phyloP scores from a whole-genome alignment of 768 basidiomycete genomes.

The Boletus eberwhitei region DNA sequence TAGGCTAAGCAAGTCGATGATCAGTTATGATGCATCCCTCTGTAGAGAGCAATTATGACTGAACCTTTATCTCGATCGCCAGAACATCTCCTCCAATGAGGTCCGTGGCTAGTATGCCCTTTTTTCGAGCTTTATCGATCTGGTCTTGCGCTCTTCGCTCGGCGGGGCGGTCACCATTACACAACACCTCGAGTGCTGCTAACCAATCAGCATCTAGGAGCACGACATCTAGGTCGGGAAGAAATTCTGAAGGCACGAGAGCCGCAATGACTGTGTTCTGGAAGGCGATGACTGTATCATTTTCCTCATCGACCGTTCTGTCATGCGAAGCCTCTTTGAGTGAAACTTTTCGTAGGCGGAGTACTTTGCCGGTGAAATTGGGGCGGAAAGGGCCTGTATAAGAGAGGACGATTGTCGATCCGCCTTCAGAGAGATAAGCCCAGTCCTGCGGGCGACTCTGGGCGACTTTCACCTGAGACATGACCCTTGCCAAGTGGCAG shows the following conservation, averaged over 20 bases:
- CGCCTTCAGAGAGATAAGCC: slow-evolving; percentile 91
- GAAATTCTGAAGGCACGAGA: slow-evolving; percentile 56
- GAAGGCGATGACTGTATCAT: slow-evolving; percentile 49
- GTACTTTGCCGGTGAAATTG: slow-evolving; percentile 58
- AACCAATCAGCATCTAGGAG: slow-evolving; percentile 55
- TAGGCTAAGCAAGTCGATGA: slow-evolving; percentile 57
- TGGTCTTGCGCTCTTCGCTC: slow-evolving; percentile 52
- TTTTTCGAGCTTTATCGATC: slow-evolving; percentile 53
- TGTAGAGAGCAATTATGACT: slow-evolving; percentile 4
- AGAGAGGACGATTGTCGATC: slow-evolving; percentile 84
- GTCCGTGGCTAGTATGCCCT: slow-evolving; percentile 77
- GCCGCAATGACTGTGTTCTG: slow-evolving; percentile 60
- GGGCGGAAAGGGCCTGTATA: slow-evolving; percentile 58
- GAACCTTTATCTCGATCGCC: slow-evolving; percentile 90
- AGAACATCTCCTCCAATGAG: slow-evolving; percentile 62
- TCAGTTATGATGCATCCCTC: slow-evolving; percentile 1
- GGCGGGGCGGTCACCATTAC: slow-evolving; percentile 52
- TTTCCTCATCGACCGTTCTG: slow-evolving; percentile 31
- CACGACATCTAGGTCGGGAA: slow-evolving; percentile 57
- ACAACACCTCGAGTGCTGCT: slow-evolving; percentile 42
- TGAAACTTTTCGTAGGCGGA: slow-evolving; percentile 70
- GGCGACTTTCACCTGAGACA: slow-evolving; percentile 18
- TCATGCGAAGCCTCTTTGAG: slow-evolving; percentile 13
- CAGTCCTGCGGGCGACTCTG: slow-evolving; percentile 52
- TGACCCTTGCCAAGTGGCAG: neutral